phyloP scores from a whole-genome alignment of 1,284 basidiomycete genomes.

The Moniliophthora roreri region DNA sequence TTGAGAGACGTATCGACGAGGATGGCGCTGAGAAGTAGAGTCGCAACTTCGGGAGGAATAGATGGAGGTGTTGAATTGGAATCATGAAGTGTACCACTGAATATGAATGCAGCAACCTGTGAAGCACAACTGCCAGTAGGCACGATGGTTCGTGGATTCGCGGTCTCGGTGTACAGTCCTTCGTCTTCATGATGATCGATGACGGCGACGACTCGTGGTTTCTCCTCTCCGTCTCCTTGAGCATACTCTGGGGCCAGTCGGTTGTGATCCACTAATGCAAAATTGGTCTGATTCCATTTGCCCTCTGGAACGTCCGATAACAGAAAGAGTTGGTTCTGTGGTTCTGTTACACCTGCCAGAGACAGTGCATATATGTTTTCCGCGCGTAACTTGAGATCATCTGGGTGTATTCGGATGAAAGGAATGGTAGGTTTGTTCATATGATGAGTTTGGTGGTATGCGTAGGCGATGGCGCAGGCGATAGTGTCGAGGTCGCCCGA shows the following conservation, averaged over 20 bases:
- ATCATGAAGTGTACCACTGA: slow-evolving; percentile 19
- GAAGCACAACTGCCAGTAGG: slow-evolving; percentile 82
- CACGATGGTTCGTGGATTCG: slow-evolving; percentile 65
- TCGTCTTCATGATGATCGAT: slow-evolving; percentile 97
- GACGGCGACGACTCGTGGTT: slow-evolving; percentile 66
- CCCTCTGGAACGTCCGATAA: slow-evolving; percentile 52
- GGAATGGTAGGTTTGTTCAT: slow-evolving; percentile 61
- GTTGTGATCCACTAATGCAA: slow-evolving; percentile 92
- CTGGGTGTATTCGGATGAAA: slow-evolving; percentile 69
- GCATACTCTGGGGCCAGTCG: slow-evolving; percentile 57
- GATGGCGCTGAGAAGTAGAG: slow-evolving; percentile 78
- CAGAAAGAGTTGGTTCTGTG: slow-evolving; percentile 54
- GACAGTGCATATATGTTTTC: slow-evolving; percentile 83
- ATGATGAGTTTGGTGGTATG: slow-evolving; percentile 64
- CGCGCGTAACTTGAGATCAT: slow-evolving; percentile 77
- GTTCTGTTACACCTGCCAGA: slow-evolving; percentile 50
- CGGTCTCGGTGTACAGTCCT: slow-evolving; percentile 57
- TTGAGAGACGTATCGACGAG: slow-evolving; percentile 83
- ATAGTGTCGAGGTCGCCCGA: slow-evolving; percentile 91
- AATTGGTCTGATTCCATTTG: slow-evolving; percentile 59
- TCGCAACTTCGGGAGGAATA: slow-evolving; percentile 63
- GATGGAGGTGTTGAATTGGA: slow-evolving; percentile 1
- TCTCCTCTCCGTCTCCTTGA: slow-evolving; percentile 23
- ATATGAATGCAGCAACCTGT: slow-evolving; percentile 62
- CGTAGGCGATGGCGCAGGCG: slow-evolving; percentile 80